Base-by-base conservation (phyloP, 1,284 basidiomycete genomes). In the Earliella scabrosa region DNA sequence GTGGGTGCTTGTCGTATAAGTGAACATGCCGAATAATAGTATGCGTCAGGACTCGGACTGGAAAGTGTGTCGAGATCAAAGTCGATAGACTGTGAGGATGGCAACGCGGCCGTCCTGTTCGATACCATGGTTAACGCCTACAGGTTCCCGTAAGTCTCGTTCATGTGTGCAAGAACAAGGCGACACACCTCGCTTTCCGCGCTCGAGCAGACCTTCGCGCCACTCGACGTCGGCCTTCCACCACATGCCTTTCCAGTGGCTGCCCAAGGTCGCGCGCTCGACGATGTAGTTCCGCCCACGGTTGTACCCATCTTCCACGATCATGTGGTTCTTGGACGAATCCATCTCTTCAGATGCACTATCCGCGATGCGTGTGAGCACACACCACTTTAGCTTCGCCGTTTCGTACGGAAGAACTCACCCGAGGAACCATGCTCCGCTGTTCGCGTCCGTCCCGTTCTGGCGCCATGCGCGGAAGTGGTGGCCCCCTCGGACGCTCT, bases 121-220 rank as follows among this genome's bases (percentile, higher is more conserved):
- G 46, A 93, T 93, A 40, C 78, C 83, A 65, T 93, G 91, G 66
- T 93, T 93, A 34, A 93, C 78, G 50, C 87, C 90, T 90, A 63
- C n/a, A 6, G 4, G 14, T 21, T 14, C 14, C 9, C 18, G 31
- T 9, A 36, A 27, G 36, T 63, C 44, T 59, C 50, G 20, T 46
- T 26, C 45, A 10, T 34, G 29, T 58, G 46, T 13, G 38, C 29
- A 44, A 54, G 38, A 52, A 32, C 13, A 35, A 21, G 24, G n/a
- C 31, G n/a, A 67, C 76, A 50, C 18, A 88, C 90, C 88, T 72
- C 82, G 73, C 51, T 74, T 82, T 9, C 90, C 91, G 26, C 81
- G 79, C 55, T 83, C 77, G 18, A 92, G 72, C 7, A 93, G 76
- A 31, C 83, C 88, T 35, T 79, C 77, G 24, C 80, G 77, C 87